Conservation (phyloP, 73 alveolate genomes). For the Tetrahymena malaccensis region DNA sequence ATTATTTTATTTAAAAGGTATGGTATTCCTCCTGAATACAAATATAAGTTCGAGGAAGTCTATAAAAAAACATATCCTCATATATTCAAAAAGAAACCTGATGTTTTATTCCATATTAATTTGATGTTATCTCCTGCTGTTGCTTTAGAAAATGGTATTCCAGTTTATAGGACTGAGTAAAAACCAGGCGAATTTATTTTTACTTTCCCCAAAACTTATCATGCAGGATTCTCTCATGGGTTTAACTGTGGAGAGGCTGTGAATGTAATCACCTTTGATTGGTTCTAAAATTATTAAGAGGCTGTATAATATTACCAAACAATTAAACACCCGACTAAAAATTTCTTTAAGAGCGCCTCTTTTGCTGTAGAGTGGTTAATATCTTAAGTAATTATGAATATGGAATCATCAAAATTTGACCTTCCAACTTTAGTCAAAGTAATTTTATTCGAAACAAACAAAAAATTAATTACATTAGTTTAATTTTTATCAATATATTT, state of each 20-base stretch:
- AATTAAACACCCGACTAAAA: background rate
- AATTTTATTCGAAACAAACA: background rate
- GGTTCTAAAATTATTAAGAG: slow-evolving; percentile 33
- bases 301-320: background rate
- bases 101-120: slow-evolving; percentile 42
- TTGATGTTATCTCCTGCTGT: slow-evolving; percentile 58
- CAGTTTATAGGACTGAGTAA: slow-evolving; percentile 44
- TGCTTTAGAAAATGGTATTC: slow-evolving; percentile 37
- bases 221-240: slow-evolving; percentile 69
- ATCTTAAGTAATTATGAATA: background rate
- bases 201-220: slow-evolving; percentile 67
- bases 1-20: slow-evolving; percentile 31
- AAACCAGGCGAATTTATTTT: slow-evolving; percentile 59
- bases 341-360: background rate
- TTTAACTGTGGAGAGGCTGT: slow-evolving; percentile 65
- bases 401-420: background rate
- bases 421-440: background rate
- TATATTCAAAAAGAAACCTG: slow-evolving; percentile 48
- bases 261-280: slow-evolving; percentile 44
- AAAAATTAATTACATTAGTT: background rate
- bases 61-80: slow-evolving; percentile 38
- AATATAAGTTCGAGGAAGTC: slow-evolving; percentile 49
- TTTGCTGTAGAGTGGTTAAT: background rate
- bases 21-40: slow-evolving; percentile 47
- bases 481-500: background rate